Percentiles rank a stretch among this genome's conserved stretches.
phyloP scores from a whole-genome alignment of 257 asterid species.

The Lavandula angustifolia region DNA sequence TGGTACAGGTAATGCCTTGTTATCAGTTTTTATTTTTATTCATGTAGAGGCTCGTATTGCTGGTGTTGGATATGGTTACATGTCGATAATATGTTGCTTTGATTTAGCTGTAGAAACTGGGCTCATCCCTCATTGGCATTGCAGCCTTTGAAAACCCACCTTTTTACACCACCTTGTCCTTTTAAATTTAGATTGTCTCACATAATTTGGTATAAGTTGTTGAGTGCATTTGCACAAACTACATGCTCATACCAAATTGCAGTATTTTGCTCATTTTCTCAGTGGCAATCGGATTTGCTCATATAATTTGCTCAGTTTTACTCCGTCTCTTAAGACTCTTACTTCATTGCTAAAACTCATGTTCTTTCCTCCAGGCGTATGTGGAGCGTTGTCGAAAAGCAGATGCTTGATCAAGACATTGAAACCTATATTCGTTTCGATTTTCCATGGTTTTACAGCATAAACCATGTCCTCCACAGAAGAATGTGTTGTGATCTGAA shows the following conservation, averaged over 20 bases:
- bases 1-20: slow-evolving; percentile 66
- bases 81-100: not conserved
- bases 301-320: not conserved
- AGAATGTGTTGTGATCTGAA: not conserved
- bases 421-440: not conserved
- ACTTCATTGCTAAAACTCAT: not conserved
- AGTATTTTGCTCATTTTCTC: not conserved
- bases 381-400: slow-evolving; percentile 39
- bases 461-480: not conserved
- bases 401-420: slow-evolving; percentile 26
- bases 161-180: not conserved
- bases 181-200: not conserved
- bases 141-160: too few species aligned
- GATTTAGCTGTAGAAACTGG: too few species aligned
- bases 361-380: slow-evolving; percentile 38
- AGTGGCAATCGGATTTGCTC: not conserved
- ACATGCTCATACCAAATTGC: not conserved
- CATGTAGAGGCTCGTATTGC: slow-evolving; percentile 4
- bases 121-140: too few species aligned
- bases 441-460: not conserved
- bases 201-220: not conserved
- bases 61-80: not conserved
- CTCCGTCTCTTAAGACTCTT: not conserved
- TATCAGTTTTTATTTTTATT: not conserved
- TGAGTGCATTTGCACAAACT: not conserved